A percentile compares a stretch with the other conserved stretches of the same genome.
Conservation (phyloP, 352 stramenopile species). For the Ophiocytium majus region DNA sequence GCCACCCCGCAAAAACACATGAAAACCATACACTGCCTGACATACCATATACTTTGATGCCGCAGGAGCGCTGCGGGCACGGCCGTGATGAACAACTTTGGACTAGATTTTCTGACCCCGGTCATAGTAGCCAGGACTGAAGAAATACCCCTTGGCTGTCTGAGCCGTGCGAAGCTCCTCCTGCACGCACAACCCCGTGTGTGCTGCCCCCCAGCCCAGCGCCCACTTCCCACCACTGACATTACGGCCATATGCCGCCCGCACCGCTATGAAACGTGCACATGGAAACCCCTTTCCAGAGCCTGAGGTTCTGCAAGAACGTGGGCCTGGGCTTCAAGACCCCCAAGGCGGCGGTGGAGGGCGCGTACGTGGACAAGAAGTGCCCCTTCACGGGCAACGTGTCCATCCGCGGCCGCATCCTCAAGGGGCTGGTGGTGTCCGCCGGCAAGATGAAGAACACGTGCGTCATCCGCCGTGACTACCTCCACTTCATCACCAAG, state of each 20-base stretch:
- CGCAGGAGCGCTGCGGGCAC: background rate
- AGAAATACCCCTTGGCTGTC: slow-evolving; percentile 33
- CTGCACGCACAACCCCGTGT: background rate
- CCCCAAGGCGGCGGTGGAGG: slow-evolving; percentile 86
- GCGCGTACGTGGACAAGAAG: slow-evolving; percentile 99
- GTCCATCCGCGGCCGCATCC: slow-evolving; percentile 77
- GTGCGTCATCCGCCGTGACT: slow-evolving; percentile 98
- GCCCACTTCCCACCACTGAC: background rate
- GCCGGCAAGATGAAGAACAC: slow-evolving; percentile 99
- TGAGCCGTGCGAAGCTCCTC: slow-evolving; percentile 6
- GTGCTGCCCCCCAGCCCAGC: background rate
- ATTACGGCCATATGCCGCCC: background rate
- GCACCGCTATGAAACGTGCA: background rate
- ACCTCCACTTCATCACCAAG: slow-evolving; percentile 98
- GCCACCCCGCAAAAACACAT: background rate
- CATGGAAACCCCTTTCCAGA: slow-evolving; percentile 58
- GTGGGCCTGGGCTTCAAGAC: slow-evolving; percentile 99
- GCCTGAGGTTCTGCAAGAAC: slow-evolving; percentile 91
- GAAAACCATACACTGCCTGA: background rate
- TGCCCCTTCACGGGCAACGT: slow-evolving; percentile 99
- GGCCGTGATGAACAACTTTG: slow-evolving; percentile 51
- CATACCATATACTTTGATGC: background rate
- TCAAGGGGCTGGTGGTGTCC: slow-evolving; percentile 90
- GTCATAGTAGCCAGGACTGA: slow-evolving; percentile 14
- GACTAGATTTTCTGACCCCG: slow-evolving; percentile 55